phyloP scores from a whole-genome alignment of 305 asterid species.

The Fraxinus ornus region DNA sequence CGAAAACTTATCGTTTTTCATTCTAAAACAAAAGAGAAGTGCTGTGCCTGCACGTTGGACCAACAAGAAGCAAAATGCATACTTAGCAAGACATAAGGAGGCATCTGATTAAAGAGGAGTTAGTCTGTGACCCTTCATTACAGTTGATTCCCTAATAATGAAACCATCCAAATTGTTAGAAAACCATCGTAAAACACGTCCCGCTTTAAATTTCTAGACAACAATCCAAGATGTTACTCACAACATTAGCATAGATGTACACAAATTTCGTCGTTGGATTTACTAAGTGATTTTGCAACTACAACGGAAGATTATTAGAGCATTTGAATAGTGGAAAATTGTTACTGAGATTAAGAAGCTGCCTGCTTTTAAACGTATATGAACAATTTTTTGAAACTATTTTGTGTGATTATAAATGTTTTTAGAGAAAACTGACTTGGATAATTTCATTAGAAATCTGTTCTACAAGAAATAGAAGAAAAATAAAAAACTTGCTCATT shows the following conservation, averaged over 20 bases:
- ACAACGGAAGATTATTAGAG: not conserved
- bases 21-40: not conserved
- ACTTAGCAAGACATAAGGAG: not conserved
- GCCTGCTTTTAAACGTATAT: not conserved
- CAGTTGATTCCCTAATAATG: not conserved
- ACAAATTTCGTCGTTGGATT: not conserved
- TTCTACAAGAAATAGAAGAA: not conserved
- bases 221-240: not conserved
- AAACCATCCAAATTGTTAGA: not conserved
- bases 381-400: not conserved
- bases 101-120: not conserved
- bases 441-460: not conserved
- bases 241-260: not conserved
- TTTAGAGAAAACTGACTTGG: not conserved
- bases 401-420: not conserved
- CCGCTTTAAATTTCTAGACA: not conserved
- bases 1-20: not conserved
- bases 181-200: not conserved
- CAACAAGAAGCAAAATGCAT: slow-evolving; percentile 14
- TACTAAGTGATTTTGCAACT: not conserved
- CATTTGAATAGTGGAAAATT: not conserved
- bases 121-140: not conserved
- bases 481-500: not conserved
- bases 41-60: slow-evolving; percentile 35
- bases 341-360: not conserved